A percentile compares a stretch with the other conserved stretches of the same genome.
These are phyloP conservation scores for Mortierella sp. DNA, from an alignment of 371 early-diverging fungal species.

Conservation along the genomic window DNA sequence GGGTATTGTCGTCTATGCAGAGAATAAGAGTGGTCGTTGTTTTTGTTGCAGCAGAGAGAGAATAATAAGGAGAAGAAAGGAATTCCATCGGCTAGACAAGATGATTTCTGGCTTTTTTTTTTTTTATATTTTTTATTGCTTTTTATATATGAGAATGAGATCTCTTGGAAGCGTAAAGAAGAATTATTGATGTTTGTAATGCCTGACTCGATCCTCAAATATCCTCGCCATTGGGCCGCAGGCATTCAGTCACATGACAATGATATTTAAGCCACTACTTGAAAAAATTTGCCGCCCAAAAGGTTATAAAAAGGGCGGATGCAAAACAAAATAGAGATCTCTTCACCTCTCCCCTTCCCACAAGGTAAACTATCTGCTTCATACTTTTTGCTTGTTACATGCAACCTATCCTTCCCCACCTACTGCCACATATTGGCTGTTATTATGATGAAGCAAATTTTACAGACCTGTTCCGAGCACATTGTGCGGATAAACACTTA, in stretches of 20 bases:
- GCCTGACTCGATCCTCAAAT: no score
- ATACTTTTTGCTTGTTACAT: background rate
- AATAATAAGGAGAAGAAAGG: slow-evolving; percentile 10
- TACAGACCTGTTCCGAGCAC: slow-evolving; percentile 54
- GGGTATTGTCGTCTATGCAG: background rate
- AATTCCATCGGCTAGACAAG: slow-evolving; percentile 34
- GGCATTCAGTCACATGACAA: no score
- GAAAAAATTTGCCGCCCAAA: slow-evolving; percentile 12
- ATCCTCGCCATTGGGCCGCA: no score
- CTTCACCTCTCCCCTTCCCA: slow-evolving; percentile 8
- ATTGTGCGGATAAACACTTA: slow-evolving; percentile 48
- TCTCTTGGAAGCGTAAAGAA: no score
- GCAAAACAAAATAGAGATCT: slow-evolving; percentile 2
- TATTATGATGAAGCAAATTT: slow-evolving; percentile 52
- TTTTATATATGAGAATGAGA: no score
- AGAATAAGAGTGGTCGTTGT: slow-evolving; percentile 6
- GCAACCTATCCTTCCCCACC: background rate
- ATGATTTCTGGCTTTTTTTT: slow-evolving; percentile 7
- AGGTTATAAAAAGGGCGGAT: background rate
- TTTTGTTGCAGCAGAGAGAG: slow-evolving; percentile 3
- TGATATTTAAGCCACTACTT: background rate
- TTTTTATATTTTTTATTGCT: background rate
- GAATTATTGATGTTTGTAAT: no score
- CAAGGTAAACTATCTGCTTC: slow-evolving; percentile 29
- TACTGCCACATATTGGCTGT: background rate